phyloP scores from a whole-genome alignment of 805 yeast genomes.

The Candida namnaoensis region DNA sequence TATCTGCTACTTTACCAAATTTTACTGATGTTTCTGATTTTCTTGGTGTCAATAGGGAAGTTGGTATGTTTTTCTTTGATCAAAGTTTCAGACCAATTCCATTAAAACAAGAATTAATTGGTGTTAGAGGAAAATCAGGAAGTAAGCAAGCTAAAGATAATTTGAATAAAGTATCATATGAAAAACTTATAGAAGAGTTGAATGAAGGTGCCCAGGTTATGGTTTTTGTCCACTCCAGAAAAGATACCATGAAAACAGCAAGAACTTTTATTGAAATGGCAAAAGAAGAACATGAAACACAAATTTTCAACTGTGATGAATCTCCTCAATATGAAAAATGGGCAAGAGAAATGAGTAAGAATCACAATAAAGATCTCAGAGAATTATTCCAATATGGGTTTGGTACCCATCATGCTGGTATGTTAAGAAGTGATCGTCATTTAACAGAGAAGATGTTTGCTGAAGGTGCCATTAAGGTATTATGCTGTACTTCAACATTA shows the following conservation, averaged over 20 bases:
- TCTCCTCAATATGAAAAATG: conserved; percentile 33
- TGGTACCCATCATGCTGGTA: conserved; percentile 97
- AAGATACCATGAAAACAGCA: conserved; percentile 84
- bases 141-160: conserved; percentile 59
- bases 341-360: conserved; percentile 58
- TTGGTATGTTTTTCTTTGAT: conserved; percentile 93
- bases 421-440: conserved; percentile 86
- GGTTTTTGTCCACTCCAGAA: conserved; percentile 95
- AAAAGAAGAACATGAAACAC: conserved; percentile 45
- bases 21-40: conserved; percentile 92
- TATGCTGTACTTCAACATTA: conserved; percentile 93
- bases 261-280: conserved; percentile 64
- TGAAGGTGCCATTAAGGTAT: conserved; percentile 77
- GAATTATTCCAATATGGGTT: conserved; percentile 79
- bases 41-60: conserved; percentile 78
- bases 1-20: conserved; percentile 91
- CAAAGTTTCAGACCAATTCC: conserved; percentile 93
- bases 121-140: conserved; percentile 83
- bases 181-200: conserved; percentile 62
- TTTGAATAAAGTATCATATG: conserved; percentile 68
- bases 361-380: conserved; percentile 67
- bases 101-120: conserved; percentile 76
- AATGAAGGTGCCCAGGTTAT: conserved; percentile 77
- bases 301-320: conserved; percentile 48
- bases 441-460: conserved; percentile 82